These are phyloP conservation scores for Lunularia cruciata DNA, from an alignment of 225 moss, liverwort and hornwort genomes.

Conservation along the genomic window DNA sequence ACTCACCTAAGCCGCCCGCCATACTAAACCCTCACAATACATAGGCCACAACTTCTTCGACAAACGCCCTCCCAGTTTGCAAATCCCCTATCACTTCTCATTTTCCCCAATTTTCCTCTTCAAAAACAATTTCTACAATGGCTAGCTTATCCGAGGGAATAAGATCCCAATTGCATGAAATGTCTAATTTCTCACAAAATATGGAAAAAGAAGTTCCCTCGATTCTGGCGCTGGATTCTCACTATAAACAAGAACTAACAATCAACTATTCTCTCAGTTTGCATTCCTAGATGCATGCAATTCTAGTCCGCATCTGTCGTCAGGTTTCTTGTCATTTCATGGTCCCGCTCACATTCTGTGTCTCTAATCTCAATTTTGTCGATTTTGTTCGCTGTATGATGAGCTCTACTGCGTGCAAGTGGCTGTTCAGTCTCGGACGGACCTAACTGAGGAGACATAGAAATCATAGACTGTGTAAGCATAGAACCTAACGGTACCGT, in stretches of 20 bases:
- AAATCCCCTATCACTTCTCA: neutral
- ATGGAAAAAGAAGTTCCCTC: no score
- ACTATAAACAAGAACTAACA: neutral
- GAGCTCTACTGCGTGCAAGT: neutral
- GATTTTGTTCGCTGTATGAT: neutral
- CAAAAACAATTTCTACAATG: no score
- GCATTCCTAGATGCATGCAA: neutral
- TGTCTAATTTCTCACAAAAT: no score
- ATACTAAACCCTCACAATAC: neutral
- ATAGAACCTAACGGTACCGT: neutral
- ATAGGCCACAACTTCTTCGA: neutral
- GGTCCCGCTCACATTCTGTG: neutral
- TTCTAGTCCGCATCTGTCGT: neutral
- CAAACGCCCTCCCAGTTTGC: neutral
- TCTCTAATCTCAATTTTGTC: neutral
- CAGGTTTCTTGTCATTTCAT: neutral
- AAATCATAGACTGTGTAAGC: neutral
- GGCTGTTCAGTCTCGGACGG: neutral
- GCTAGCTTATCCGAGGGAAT: no score
- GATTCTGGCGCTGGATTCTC: no score
- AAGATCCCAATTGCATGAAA: no score
- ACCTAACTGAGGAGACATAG: slow-evolving; percentile 5
- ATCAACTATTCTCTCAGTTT: neutral
- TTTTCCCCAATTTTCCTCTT: neutral
- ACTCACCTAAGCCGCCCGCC: neutral